Evolutionary conservation across 129 eudicot genomes (phyloP), one percentile per base, ranked within the genome.

Genomic region (Arctium lappa): DNA sequence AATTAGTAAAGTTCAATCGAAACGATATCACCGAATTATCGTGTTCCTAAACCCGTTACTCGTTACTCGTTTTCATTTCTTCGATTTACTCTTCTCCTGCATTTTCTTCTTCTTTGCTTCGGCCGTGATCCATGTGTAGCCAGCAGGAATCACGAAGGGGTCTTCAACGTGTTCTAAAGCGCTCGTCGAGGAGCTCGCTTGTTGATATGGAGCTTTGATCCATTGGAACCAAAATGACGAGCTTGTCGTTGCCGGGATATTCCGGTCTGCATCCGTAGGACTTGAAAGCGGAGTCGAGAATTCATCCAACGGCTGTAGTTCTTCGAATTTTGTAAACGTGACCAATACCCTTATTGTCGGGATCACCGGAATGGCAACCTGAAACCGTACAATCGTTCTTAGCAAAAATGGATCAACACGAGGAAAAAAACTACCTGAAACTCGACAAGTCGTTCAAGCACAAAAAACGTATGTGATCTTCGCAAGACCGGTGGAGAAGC

Each of bases 311-410:
- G 93, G 97, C 63, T 89, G 81, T 42, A 94, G 76, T 75, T 94
- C 98, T 80, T 92, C 95, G 30, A 94, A 94, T 40, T 94, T 94
- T 4, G 98, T 94, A 73, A 94, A 94, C 2, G 97, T 94, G 50
- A 94, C 97, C 75, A 94, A 31, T 33, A 94, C 98, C 63, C 95
- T 81, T 69, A 94, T 88, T 15, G 98, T 94, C 11, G 98, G 97
- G 33, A 94, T 88, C 73, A 94, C 92, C 1, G 97, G 98, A 30
- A 94, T 91, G 0, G 98, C 97, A 56, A 94, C 94, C 98, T 94
- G 90, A 77, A 82, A 78, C 71, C 13, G 42, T 74, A 72, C 13
- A 42, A 29, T 15, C 65, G 1, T 81, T 72, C 30, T 80, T 33
- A 80, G 50, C 15, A 8, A 80, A 53, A 42, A 48, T n/a, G 31